phyloP scores from a whole-genome alignment of 768 basidiomycete species.

The Baorangia bicolor region DNA sequence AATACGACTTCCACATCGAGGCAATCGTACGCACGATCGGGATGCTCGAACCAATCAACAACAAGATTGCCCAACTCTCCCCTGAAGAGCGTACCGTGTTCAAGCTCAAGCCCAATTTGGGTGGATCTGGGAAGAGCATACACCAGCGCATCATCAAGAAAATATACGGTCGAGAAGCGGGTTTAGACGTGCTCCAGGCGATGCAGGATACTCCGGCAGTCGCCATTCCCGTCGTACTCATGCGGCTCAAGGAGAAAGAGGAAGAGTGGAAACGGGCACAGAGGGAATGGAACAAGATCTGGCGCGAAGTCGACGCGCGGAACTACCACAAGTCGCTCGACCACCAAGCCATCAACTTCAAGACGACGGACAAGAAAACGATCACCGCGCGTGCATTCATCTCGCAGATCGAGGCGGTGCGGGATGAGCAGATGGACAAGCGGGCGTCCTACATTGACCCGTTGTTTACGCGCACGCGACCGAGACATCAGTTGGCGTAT shows the following conservation, averaged over 20 bases:
- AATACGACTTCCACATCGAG: slow-evolving; percentile 98
- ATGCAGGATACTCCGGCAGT: slow-evolving; percentile 91
- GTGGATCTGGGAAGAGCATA: slow-evolving; percentile 80
- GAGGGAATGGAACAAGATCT: slow-evolving; percentile 98
- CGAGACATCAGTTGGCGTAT: slow-evolving; percentile 79
- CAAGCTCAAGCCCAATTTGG: slow-evolving; percentile 87
- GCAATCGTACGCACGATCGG: slow-evolving; percentile 89
- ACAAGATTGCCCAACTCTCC: slow-evolving; percentile 77
- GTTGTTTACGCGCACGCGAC: slow-evolving; percentile 55
- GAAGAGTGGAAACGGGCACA: slow-evolving; percentile 98
- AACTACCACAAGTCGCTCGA: slow-evolving; percentile 95
- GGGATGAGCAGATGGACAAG: slow-evolving; percentile 79
- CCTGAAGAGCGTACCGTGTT: slow-evolving; percentile 77
- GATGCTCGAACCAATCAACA: slow-evolving; percentile 87
- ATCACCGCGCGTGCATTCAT: slow-evolving; percentile 74
- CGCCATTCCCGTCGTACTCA: slow-evolving; percentile 87
- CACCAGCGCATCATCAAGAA: slow-evolving; percentile 96
- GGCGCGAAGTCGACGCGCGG: slow-evolving; percentile 93
- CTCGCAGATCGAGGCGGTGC: slow-evolving; percentile 78
- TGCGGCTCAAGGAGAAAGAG: slow-evolving; percentile 91
- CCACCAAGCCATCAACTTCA: slow-evolving; percentile 90
- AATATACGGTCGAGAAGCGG: slow-evolving; percentile 88
- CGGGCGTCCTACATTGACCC: slow-evolving; percentile 60
- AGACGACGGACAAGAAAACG: slow-evolving; percentile 84
- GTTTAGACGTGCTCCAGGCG: slow-evolving; percentile 76